Evolutionary conservation across 106 monocot species (phyloP).

Genomic region (Platanthera zijinensis): DNA sequence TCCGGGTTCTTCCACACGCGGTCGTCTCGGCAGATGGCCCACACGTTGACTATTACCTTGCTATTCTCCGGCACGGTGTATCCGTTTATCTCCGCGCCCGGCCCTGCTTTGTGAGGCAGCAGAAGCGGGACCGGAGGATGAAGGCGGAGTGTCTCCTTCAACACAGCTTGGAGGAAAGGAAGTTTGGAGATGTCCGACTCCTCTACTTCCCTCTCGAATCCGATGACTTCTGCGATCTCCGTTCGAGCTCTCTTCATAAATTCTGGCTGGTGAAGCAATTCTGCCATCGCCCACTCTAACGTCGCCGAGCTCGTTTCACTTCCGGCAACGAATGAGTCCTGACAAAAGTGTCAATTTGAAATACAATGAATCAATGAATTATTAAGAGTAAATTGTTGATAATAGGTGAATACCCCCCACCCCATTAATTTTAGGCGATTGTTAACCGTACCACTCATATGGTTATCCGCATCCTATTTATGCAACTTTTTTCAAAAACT

Average conservation of each 20-base stretch:
- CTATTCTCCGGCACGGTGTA: conserved; percentile 4
- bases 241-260: conserved; percentile 18
- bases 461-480: too few species aligned
- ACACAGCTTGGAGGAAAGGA: conserved; percentile 36
- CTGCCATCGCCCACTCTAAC: conserved; percentile 56
- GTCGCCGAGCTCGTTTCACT: conserved; percentile 39
- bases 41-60: conserved; percentile 9
- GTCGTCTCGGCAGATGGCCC: conserved; percentile 10
- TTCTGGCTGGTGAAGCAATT: conserved; percentile 27
- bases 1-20: conserved; percentile 4
- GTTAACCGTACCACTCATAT: too few species aligned
- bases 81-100: not conserved
- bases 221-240: conserved; percentile 23
- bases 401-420: too few species aligned
- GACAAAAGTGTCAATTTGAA: too few species aligned
- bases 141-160: conserved; percentile 52
- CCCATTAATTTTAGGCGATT: too few species aligned
- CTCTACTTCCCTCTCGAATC: conserved; percentile 17
- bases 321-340: conserved; percentile 53
- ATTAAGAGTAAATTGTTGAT: too few species aligned
- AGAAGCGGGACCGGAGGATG: conserved; percentile 43
- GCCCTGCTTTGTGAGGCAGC: conserved; percentile 30
- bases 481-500: too few species aligned
- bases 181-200: conserved; percentile 34
- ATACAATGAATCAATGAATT: too few species aligned